Base-by-base conservation (phyloP, 805 yeast species). In the Lachancea lanzarotensis region DNA sequence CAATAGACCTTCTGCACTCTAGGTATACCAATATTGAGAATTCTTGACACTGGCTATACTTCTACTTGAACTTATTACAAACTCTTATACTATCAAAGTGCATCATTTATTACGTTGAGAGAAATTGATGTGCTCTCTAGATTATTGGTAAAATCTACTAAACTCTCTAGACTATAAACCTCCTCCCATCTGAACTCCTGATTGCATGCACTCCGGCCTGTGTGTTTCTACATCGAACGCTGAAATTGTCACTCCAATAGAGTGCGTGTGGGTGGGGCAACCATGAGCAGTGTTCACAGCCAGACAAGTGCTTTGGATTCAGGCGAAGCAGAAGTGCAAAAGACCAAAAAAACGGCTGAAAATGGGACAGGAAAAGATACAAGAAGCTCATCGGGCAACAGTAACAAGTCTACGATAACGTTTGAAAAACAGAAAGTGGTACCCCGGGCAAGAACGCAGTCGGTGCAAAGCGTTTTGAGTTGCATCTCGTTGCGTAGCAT, bases 401-500 rank as follows among this genome's bases (percentile, higher is more conserved):
- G 46, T 43, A 45, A 48, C 27, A 44, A 41, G 12, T 51, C 53
- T 7, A 53, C 57, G 17, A 50, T 57, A 13, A 64, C 75, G 66
- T 59, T 79, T 62, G 62, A 78, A 72, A 71, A 81, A 38, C 62
- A 60, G 76, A 53, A 79, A 62, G 91, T 95, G 73, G 73, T 85
- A 3, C 68, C 72, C 3, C 60, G 68, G 43, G 59, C 62, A 40
- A 55, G 73, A 46, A 59, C 69, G 1, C 70, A 66, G 36, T 65
- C 70, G 1, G 68, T 65, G 0, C 74, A 69, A 50, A 65, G 71
- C 33, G 72, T 69, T 9, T 52, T 70, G 33, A 68, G 72, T 15
- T 88, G 68, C 78, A 86, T 74, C 73, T 89, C 65, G 70, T 77
- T 59, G 70, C 66, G 56, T 70, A 85, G 86, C 67, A 78, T 82